Base-by-base conservation (phyloP, 148 eudicot species). In the Dysphania ambrosioides region DNA sequence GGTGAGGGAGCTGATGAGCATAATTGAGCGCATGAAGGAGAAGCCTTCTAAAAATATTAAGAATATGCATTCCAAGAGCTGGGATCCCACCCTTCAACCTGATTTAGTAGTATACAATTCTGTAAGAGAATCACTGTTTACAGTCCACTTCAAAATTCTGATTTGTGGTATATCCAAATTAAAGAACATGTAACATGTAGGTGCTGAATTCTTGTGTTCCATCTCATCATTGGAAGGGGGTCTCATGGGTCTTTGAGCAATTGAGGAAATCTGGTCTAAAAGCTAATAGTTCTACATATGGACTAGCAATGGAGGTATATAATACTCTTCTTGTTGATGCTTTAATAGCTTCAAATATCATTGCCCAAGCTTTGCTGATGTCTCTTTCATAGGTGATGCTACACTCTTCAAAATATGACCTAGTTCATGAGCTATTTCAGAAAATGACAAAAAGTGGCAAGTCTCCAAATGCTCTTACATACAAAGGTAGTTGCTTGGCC, bases 251-350 rank as follows among this genome's bases (percentile, higher is more conserved):
- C 44, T 90, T 95, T 85, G 86, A 86, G 66, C 87, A 95, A 76
- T 81, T 95, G 80, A 88, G 92, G 73, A 88, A 87, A 82, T 75
- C 77, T 77, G 86, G 92, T 77, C 82, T 92, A 36, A 86, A 72
- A 67, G 86, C 97, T 11, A 89, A 85, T 78, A 86, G 89, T 80
- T 93, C 97, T 79, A 95, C 96, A 64, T 92, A 92, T 84, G 98
- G 98, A 73, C 96, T 95, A 66, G 97, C 98, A 60, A 95, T 95
- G 98, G 97, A 95, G 98, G 98, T 95, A 86, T 49, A 53, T 21
- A 18, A 19, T 32, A 31, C 1, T 21, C 42, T 41, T 47, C 12
- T 23, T 66, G 19, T 41, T 41, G 13, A 42, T 55, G 62, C 57
- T 75, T 21, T 10, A 42, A 13, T 38, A 35, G n/a, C 15, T n/a